Base-by-base conservation (phyloP, 2,329 filamentous ascomycete species). In the Colletotrichum lini region DNA sequence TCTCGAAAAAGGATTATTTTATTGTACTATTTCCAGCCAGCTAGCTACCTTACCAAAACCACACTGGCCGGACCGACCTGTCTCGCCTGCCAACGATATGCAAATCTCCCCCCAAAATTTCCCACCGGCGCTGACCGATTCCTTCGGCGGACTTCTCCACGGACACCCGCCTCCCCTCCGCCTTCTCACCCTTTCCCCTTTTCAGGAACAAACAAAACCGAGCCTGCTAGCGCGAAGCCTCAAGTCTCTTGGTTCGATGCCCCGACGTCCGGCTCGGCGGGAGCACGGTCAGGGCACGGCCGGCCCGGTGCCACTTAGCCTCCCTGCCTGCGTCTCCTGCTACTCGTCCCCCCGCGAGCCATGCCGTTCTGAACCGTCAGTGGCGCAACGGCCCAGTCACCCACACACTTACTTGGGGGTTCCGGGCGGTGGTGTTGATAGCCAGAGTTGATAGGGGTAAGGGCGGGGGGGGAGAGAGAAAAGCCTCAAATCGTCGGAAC, bases 281-380 rank as follows among this genome's bases (percentile, higher is more conserved):
- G 65, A 72, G 69, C 69, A 68, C 69, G 69, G 69, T 67, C 69
- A 59, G 69, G 58, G 69, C 69, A 72, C 69, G 69, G 69, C 69
- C 69, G 69, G 65, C 47, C 69, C 69, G 69, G 45, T 59, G 69
- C 69, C 58, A 64, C 38, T 64, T 72, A 60, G 65, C 65, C 58
- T 72, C 65, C 65, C 49, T 63, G 15, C 65, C 38, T 72, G 65
- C 69, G 58, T 63, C 59, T 69, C 65, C 65, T 72, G 69, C 69
- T 54, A 64, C 68, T 63, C 45, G 57, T 35, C 52, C 50, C 52
- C 50, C 63, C 58, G 52, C 52, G 52, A 26, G 54, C 67, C 47
- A 9, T 40, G 23, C 26, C 57, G 16, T 16, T 53, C 53, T 57
- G 50, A 58, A 67, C 50, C 57, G 44, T 62, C 64, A 70, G 67